Conservation (phyloP, 768 basidiomycete species). For the Heimioporus sp. region DNA sequence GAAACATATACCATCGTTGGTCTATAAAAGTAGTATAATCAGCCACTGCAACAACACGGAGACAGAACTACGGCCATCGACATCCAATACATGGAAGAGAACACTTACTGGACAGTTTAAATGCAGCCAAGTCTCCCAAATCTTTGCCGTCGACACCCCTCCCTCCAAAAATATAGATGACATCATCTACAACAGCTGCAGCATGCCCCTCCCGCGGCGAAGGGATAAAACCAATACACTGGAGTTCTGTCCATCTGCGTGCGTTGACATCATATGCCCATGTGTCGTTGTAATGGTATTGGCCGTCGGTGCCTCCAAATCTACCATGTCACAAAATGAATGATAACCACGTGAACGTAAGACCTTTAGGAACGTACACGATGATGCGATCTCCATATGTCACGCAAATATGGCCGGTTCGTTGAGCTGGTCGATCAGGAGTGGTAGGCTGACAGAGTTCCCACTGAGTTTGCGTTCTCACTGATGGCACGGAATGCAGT, state of each 20-base stretch:
- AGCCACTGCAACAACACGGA: conserved; percentile 7
- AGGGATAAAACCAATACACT: conserved; percentile 96
- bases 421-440: conserved; percentile 65
- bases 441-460: conserved; percentile 66
- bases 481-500: conserved; percentile 37
- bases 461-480: conserved; percentile 84
- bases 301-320: conserved; percentile 98
- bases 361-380: conserved; percentile 50
- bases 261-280: conserved; percentile 90
- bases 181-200: conserved; percentile 93
- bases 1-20: conserved; percentile 99
- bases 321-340: conserved; percentile 39
- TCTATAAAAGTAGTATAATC: conserved; percentile 45
- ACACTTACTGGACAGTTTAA: conserved; percentile 91
- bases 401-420: conserved; percentile 91
- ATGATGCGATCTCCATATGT: conserved; percentile 81
- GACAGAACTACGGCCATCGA: neutral
- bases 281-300: conserved; percentile 98
- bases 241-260: conserved; percentile 83
- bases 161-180: conserved; percentile 97
- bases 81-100: neutral
- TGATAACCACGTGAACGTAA: conserved; percentile 14
- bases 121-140: conserved; percentile 89
- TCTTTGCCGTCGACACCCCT: conserved; percentile 97
- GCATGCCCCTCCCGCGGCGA: conserved; percentile 95